These are phyloP conservation scores for Stevia rebaudiana DNA, from an alignment of 140 eudicot genomes.

Conservation along the genomic window DNA sequence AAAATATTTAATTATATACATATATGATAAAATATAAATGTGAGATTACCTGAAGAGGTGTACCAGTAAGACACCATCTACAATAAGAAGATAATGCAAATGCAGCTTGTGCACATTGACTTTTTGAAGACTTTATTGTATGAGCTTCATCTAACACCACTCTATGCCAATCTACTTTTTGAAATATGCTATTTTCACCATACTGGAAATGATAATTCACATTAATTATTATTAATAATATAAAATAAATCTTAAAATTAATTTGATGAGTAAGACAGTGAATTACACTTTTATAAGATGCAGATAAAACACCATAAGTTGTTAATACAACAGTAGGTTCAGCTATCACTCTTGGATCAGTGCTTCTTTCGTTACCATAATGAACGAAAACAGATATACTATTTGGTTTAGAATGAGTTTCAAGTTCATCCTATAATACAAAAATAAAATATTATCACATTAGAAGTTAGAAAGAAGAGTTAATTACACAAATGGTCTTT, in stretches of 20 bases:
- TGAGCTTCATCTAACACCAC: constrained; percentile 90
- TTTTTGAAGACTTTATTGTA: constrained; percentile 59
- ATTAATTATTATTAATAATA: background rate
- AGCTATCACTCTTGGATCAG: constrained; percentile 58
- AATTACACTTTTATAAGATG: constrained; percentile 58
- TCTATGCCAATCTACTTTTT: constrained; percentile 65
- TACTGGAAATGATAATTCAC: constrained; percentile 28
- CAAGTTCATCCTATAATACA: constrained; percentile 58
- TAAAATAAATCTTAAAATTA: background rate
- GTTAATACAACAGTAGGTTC: constrained; percentile 74
- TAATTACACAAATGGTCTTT: no score
- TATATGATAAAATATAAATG: background rate
- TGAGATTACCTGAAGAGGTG: constrained; percentile 70
- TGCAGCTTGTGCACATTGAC: constrained; percentile 71
- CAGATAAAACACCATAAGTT: constrained; percentile 64
- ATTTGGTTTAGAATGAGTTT: constrained; percentile 54
- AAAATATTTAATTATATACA: no score
- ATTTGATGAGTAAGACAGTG: background rate
- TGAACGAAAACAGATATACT: constrained; percentile 62
- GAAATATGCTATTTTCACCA: constrained; percentile 49
- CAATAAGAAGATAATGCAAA: constrained; percentile 57
- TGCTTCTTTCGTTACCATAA: constrained; percentile 66
- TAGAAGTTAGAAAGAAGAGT: no score
- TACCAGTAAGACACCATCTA: constrained; percentile 87
- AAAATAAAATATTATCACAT: background rate